Evolutionary conservation across 768 basidiomycete species (phyloP).

Genomic region (Trichaptum fuscoviolaceum): DNA sequence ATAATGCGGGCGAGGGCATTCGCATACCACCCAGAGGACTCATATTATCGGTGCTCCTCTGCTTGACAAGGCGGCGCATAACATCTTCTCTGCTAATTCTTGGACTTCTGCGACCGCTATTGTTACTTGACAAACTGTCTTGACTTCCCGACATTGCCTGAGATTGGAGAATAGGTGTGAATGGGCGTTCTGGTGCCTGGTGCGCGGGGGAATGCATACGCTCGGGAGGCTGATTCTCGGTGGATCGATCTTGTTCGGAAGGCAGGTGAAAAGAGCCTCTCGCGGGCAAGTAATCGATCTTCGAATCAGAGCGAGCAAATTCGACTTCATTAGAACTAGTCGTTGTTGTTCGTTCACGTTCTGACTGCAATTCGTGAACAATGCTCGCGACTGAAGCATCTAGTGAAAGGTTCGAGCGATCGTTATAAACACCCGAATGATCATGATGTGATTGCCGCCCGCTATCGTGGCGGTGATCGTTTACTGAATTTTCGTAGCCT

Average conservation of each 20-base stretch:
- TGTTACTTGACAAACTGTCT: not conserved
- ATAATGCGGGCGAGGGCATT: not conserved
- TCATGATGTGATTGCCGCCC: not conserved
- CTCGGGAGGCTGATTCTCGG: not conserved
- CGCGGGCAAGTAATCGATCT: not conserved
- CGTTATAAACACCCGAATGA: not conserved
- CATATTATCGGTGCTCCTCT: constrained; percentile 32
- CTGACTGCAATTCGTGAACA: not conserved
- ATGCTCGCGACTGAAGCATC: not conserved
- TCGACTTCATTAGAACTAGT: not conserved
- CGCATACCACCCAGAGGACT: constrained; percentile 28
- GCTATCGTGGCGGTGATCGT: not conserved
- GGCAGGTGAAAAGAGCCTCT: not conserved
- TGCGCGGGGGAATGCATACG: not conserved
- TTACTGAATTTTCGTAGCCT: not conserved
- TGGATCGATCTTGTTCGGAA: not conserved
- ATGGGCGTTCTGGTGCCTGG: not conserved
- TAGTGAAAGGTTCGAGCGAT: not conserved
- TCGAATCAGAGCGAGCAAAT: not conserved
- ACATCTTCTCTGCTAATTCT: constrained; percentile 53
- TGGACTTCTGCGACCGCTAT: constrained; percentile 20
- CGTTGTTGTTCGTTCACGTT: not conserved
- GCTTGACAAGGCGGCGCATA: constrained; percentile 40
- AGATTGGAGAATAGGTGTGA: not conserved
- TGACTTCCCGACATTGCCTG: constrained; percentile 1